These are phyloP conservation scores for Trametes elegans DNA, from an alignment of 768 basidiomycete genomes.

Conservation along the genomic window DNA sequence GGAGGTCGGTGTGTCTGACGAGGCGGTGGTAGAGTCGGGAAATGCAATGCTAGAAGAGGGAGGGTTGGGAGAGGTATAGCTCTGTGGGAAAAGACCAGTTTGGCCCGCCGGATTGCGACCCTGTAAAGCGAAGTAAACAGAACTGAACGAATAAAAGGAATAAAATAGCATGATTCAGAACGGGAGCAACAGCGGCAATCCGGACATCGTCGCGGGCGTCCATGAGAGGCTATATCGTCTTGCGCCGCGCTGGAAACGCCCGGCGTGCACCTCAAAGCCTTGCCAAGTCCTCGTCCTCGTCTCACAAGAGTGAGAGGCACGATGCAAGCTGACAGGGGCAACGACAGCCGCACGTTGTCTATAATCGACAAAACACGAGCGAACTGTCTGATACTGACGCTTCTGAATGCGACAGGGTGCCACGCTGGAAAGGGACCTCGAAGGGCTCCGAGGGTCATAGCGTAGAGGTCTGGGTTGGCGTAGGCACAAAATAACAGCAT, in stretches of 20 bases:
- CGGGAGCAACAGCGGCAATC: background rate
- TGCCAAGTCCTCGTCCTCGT: too few relatives aligned
- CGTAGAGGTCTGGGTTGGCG: background rate
- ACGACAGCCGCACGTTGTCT: background rate
- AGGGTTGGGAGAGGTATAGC: slow-evolving; percentile 71
- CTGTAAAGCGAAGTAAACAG: slow-evolving; percentile 38
- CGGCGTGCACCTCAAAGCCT: background rate
- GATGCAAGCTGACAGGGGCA: background rate
- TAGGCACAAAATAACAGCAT: background rate
- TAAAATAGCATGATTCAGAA: slow-evolving; percentile 10
- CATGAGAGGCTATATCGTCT: slow-evolving; percentile 1
- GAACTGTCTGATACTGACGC: background rate
- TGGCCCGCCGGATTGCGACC: slow-evolving; percentile 81
- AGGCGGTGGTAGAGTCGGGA: slow-evolving; percentile 25
- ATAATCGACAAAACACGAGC: background rate
- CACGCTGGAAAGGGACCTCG: background rate
- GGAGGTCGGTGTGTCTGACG: slow-evolving; percentile 1
- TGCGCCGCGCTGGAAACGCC: background rate
- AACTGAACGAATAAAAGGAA: slow-evolving; percentile 19
- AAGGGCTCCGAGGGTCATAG: too few relatives aligned
- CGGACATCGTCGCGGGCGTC: background rate
- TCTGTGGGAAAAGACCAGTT: slow-evolving; percentile 88
- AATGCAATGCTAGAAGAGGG: slow-evolving; percentile 31
- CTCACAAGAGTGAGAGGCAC: too few relatives aligned
- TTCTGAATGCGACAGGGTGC: background rate